Percentiles rank a stretch among this genome's conserved stretches.
phyloP scores from a whole-genome alignment of 1,139 yeast species.

The Hansenula sp. region DNA sequence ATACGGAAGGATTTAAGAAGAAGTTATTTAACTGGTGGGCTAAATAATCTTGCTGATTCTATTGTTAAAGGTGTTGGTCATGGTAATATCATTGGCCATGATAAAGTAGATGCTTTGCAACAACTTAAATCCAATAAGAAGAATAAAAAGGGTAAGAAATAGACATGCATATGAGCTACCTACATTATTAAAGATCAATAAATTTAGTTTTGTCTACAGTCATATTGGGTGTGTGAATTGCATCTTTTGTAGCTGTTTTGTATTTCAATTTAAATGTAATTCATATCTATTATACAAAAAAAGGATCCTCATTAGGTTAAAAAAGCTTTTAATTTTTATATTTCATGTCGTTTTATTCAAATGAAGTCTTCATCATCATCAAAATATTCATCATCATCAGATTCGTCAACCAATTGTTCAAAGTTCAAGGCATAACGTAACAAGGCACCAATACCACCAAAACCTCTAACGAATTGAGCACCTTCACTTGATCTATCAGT shows the following conservation, averaged over 20 bases:
- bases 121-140: slow-evolving; percentile 44
- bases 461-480: slow-evolving; percentile 95
- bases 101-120: slow-evolving; percentile 65
- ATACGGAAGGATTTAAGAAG: slow-evolving; percentile 67
- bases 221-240: too few species aligned
- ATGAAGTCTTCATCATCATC: slow-evolving; percentile 57
- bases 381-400: slow-evolving; percentile 86
- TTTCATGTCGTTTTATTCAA: slow-evolving; percentile 14
- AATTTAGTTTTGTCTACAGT: too few species aligned
- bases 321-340: too few species aligned
- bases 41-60: slow-evolving; percentile 80
- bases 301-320: too few species aligned
- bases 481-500: slow-evolving; percentile 97
- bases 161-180: too few species aligned
- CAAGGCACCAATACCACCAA: slow-evolving; percentile 98
- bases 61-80: slow-evolving; percentile 72
- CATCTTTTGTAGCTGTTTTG: too few species aligned
- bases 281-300: slow-evolving; percentile 1
- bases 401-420: slow-evolving; percentile 87
- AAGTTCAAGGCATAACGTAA: slow-evolving; percentile 95
- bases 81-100: slow-evolving; percentile 66
- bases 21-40: slow-evolving; percentile 83
- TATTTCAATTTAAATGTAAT: too few species aligned
- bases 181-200: too few species aligned
- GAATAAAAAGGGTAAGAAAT: slow-evolving; percentile 5